Conservation (phyloP, 768 basidiomycete species). For the Cystobasidium ongulense region DNA sequence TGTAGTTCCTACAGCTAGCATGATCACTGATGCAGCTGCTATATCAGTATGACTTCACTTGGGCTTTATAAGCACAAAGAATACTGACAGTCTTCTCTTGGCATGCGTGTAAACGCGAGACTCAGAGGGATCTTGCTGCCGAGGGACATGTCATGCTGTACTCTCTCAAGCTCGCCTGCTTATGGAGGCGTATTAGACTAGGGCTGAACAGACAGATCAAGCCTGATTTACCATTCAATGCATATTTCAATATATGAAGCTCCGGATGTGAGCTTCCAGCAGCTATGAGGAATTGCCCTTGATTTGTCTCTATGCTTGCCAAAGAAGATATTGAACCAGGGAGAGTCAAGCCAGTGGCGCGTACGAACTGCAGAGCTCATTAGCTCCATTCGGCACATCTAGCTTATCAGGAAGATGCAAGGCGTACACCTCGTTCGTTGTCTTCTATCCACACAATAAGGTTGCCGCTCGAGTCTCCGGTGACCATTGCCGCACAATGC, state of each 20-base stretch:
- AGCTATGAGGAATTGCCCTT: conserved; percentile 4
- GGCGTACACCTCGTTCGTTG: neutral
- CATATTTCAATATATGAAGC: neutral
- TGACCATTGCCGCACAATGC: conserved; percentile 50
- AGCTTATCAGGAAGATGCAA: neutral
- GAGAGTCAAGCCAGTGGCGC: neutral
- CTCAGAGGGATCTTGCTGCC: conserved; percentile 68
- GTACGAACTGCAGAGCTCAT: neutral
- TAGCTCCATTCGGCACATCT: neutral
- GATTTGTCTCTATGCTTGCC: conserved; percentile 42
- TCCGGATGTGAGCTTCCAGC: neutral
- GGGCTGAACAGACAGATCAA: neutral
- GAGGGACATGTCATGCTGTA: conserved; percentile 57
- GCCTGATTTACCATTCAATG: neutral
- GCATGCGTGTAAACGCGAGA: conserved; percentile 51
- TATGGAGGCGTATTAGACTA: neutral
- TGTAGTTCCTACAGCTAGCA: conserved; percentile 73
- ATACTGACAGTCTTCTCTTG: neutral
- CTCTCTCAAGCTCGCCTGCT: conserved; percentile 13
- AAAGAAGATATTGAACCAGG: conserved; percentile 42
- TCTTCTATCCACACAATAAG: conserved; percentile 56
- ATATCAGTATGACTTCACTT: neutral
- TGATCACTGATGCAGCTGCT: neutral
- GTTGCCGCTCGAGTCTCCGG: conserved; percentile 67
- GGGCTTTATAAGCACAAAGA: neutral